Evolutionary conservation across 2,329 filamentous ascomycete species (phyloP), one percentile per base, ranked within the genome.

Genomic region (Cordyceps militaris): DNA sequence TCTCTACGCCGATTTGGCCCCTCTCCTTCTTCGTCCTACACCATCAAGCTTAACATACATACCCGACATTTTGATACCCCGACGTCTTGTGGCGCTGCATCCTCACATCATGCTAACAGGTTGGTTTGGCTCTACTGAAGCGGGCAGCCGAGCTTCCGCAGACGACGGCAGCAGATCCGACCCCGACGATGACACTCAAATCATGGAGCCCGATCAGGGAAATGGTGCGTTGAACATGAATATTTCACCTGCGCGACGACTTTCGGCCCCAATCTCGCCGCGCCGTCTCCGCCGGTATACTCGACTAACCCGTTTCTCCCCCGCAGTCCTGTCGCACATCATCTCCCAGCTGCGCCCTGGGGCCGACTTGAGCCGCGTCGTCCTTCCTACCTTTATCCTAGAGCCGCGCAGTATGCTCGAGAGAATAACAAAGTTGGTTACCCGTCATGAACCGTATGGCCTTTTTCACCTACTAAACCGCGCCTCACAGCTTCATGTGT

Each of bases 371-470:
- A 96, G 91, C 74, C 85, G 93, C 66, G 92, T 99, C 61, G 93
- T 94, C 36, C 79, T 99, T 58, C 94, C 94, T 42, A 99, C 94
- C 49, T 99, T 99, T 72, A 99, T 99, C 67, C 84, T 99, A 65
- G 94, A 99, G 73, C 94, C 94, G 24, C 86, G 92, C 68, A 97
- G 92, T 66, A 99, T 99, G 94, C 78, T 99, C 66, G 94, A 99
- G 76, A 85, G 94, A 66, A 99, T 99, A 71, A 99, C 94, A 68
- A 99, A 99, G 92, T 96, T 30, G 23, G 53, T 42, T 3, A 9
- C 11, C 44, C 2, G 8, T 10, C 34, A 42, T 11, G 14, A 26
- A 38, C 13, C 13, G 47, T 46, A 36, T 62, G 24, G 43, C 60
- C 57, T 40, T 61, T 36, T 50, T 19, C 49, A 9, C 43, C 13